phyloP scores from a whole-genome alignment of 2,329 filamentous ascomycete species.

The Elsinoe necatrix region DNA sequence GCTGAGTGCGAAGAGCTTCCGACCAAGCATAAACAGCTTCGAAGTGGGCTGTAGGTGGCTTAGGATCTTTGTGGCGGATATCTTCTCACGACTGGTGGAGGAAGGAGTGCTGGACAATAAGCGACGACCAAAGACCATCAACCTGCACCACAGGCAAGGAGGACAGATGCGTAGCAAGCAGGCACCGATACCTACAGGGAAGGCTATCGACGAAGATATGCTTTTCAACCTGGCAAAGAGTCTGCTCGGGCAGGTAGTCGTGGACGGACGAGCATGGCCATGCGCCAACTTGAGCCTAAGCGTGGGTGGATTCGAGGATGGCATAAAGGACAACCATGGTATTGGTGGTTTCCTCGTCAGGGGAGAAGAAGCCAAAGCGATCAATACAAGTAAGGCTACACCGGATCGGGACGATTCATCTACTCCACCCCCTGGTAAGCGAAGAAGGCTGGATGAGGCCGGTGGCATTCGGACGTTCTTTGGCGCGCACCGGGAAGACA shows the following conservation, averaged over 20 bases:
- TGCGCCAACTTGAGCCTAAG: slow-evolving; percentile 84
- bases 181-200: slow-evolving; percentile 67
- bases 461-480: slow-evolving; percentile 32
- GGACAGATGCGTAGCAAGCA: slow-evolving; percentile 67
- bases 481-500: slow-evolving; percentile 21
- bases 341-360: slow-evolving; percentile 80
- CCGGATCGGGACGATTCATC: slow-evolving; percentile 17
- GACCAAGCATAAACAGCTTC: slow-evolving; percentile 66
- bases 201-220: slow-evolving; percentile 59
- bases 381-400: slow-evolving; percentile 23
- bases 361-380: slow-evolving; percentile 48
- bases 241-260: slow-evolving; percentile 66
- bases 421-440: slow-evolving; percentile 28
- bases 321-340: slow-evolving; percentile 70
- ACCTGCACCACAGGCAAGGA: slow-evolving; percentile 70
- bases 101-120: slow-evolving; percentile 84
- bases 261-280: slow-evolving; percentile 76
- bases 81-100: slow-evolving; percentile 80
- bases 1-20: slow-evolving; percentile 92
- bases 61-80: slow-evolving; percentile 83
- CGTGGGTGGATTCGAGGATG: slow-evolving; percentile 88
- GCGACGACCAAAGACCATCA: slow-evolving; percentile 75
- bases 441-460: slow-evolving; percentile 27
- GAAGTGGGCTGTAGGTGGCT: slow-evolving; percentile 82
- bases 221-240: slow-evolving; percentile 69